A percentile compares a stretch with the other conserved stretches of the same genome.
These are phyloP conservation scores for Fusarium compactum DNA, from an alignment of 2,329 filamentous ascomycete genomes.

Conservation along the genomic window DNA sequence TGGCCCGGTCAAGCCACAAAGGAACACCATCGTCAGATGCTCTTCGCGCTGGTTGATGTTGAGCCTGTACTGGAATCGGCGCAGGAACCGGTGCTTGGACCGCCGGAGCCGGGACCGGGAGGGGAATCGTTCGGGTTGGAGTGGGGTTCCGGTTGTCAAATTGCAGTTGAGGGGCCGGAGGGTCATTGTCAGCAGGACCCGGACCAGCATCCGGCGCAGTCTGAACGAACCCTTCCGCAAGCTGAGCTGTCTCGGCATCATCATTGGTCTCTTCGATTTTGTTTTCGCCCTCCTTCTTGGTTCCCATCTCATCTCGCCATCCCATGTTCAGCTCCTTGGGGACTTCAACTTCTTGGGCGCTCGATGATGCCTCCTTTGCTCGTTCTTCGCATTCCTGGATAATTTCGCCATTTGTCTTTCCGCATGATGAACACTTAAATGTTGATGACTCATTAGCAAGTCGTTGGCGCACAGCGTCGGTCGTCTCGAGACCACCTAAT, in stretches of 20 bases:
- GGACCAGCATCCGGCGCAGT: conserved; percentile 52
- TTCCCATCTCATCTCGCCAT: conserved; percentile 78
- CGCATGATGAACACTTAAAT: conserved; percentile 80
- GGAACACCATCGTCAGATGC: conserved; percentile 64
- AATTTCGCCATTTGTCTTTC: conserved; percentile 77
- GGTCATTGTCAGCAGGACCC: neutral
- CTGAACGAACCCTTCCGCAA: conserved; percentile 70
- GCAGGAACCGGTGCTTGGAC: conserved; percentile 12
- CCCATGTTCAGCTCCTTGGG: conserved; percentile 72
- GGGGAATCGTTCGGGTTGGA: conserved; percentile 27
- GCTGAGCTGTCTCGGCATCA: conserved; percentile 59
- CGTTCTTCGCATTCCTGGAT: conserved; percentile 76
- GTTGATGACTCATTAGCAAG: conserved; percentile 74
- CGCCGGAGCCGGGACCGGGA: conserved; percentile 17
- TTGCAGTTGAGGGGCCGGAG: conserved; percentile 12
- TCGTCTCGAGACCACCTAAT: conserved; percentile 87
- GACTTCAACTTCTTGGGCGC: conserved; percentile 59
- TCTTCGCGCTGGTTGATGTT: conserved; percentile 37
- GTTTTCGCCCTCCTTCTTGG: conserved; percentile 35
- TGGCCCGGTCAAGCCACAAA: conserved; percentile 84
- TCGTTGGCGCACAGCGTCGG: conserved; percentile 72
- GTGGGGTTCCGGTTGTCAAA: conserved; percentile 28
- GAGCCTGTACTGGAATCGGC: conserved; percentile 29
- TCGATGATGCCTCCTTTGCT: conserved; percentile 55
- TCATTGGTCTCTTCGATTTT: conserved; percentile 41